Conservation (phyloP, 805 yeast genomes). For the Wickerhamomyces silvicola region DNA sequence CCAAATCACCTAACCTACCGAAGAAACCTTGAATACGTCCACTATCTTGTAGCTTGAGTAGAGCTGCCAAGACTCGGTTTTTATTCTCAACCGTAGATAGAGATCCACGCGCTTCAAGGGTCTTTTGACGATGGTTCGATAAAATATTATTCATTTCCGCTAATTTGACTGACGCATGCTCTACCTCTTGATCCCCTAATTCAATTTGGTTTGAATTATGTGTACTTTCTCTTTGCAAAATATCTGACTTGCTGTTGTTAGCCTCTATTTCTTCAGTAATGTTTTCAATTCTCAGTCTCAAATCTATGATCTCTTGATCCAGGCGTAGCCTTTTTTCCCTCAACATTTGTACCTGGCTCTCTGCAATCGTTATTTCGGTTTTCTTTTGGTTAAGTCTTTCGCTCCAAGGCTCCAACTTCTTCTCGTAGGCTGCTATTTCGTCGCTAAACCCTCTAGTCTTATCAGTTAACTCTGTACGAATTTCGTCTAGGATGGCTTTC, state of each 20-base stretch:
- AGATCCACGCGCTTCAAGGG: constrained; percentile 60
- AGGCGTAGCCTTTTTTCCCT: constrained; percentile 38
- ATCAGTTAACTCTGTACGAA: constrained; percentile 60
- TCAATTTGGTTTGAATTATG: constrained; percentile 48
- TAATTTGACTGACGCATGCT: constrained; percentile 40
- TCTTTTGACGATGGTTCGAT: constrained; percentile 48
- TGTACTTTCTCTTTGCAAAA: constrained; percentile 41
- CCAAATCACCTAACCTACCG: constrained; percentile 89
- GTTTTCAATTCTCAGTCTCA: constrained; percentile 37
- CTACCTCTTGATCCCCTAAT: constrained; percentile 53
- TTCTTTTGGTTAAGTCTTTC: constrained; percentile 57
- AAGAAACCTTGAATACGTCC: constrained; percentile 83
- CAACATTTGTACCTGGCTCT: constrained; percentile 58
- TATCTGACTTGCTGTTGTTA: constrained; percentile 39
- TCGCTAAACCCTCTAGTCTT: constrained; percentile 66
- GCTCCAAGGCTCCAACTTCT: constrained; percentile 77
- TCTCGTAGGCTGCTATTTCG: constrained; percentile 58
- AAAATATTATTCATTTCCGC: constrained; percentile 50
- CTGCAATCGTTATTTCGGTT: constrained; percentile 56
- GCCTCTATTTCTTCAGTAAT: constrained; percentile 43
- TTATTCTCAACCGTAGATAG: constrained; percentile 56
- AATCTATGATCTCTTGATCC: constrained; percentile 36
- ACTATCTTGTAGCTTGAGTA: constrained; percentile 62
- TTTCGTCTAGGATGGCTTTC: constrained; percentile 48
- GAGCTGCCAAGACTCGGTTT: constrained; percentile 63